Evolutionary conservation across 2,329 filamentous ascomycete species (phyloP), one percentile per base, ranked within the genome.

Genomic region (Pseudogymnoascus sp.): DNA sequence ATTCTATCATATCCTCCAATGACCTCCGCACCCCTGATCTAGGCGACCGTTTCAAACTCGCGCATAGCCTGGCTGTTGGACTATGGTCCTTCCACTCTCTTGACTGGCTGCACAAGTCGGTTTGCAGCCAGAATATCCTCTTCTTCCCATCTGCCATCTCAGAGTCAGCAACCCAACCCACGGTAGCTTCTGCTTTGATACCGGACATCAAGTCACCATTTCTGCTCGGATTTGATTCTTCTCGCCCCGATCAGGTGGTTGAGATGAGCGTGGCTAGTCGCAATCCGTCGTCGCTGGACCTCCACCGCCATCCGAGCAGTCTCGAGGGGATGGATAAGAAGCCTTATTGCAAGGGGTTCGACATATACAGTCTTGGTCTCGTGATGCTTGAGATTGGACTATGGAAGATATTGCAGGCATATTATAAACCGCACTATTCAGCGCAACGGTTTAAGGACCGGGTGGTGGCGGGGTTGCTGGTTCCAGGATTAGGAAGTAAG

Each of bases 41-140:
- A n/a, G 72, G 75, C 60, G 75, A 76, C 61, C 73, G 77, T 13
- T 72, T 80, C 48, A 69, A 66, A 18, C 73, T 80, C 1, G 78
- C 78, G 2, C 69, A 72, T 27, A 77, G 71, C 2, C 73, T 80
- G 18, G 75, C 76, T 29, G 72, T 79, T 15, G 75, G 78, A 1
- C 68, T 80, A 8, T 79, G 77, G 74, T 78, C 77, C 13, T 75
- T 82, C n/a, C 80, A 82, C 67, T 79, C 78, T 0, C 75, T 82
- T 37, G 79, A 81, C 68, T 82, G 79, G 80, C 74, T 82, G 40
- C 80, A 78, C 67, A 78, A 78, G 65, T 73, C 73, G 1, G 67
- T 77, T 8, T 73, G 72, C 60, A 73, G 71, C 62, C 60, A 64
- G 8, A 77, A 76, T 61, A 72, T 78, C 31, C 68, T 77, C 21